A percentile compares a stretch with the other conserved stretches of the same genome.
Conservation (phyloP, 495 filamentous ascomycete species). For the Darksidea phi region DNA sequence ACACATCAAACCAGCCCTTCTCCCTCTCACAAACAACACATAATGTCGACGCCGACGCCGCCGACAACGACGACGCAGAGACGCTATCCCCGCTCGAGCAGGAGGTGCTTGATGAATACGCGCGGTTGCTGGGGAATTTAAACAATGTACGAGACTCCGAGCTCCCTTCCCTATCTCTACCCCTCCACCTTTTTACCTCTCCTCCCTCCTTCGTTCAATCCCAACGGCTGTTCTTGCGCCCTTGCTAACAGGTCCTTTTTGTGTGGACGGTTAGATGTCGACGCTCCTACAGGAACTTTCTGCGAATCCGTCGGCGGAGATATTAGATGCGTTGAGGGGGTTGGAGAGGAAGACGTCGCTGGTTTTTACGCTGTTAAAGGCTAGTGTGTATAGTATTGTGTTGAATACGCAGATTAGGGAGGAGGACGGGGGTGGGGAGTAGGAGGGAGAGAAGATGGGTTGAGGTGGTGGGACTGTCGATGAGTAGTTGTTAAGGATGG, state of each 20-base stretch:
- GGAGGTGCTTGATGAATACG: conserved; percentile 91
- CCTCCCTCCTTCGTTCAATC: background rate
- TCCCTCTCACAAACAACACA: background rate
- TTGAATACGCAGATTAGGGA: conserved; percentile 89
- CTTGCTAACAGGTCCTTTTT: conserved; percentile 2
- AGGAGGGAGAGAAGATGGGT: background rate
- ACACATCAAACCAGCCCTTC: conserved; percentile 7
- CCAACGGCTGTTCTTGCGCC: background rate
- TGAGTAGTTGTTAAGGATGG: background rate
- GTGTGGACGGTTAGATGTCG: conserved; percentile 64
- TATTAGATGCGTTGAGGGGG: conserved; percentile 78
- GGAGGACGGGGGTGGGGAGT: conserved; percentile 44
- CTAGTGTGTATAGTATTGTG: conserved; percentile 97
- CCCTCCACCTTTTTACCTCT: background rate
- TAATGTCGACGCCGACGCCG: background rate
- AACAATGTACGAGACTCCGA: conserved; percentile 73
- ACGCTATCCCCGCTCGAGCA: conserved; percentile 76
- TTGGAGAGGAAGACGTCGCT: conserved; percentile 91
- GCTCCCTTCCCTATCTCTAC: conserved; percentile 1
- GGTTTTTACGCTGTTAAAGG: conserved; percentile 93
- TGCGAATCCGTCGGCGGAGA: conserved; percentile 62
- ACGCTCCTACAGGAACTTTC: conserved; percentile 60
- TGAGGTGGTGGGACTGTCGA: background rate
- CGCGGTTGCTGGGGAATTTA: conserved; percentile 82
- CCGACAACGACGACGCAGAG: conserved; percentile 4